Evolutionary conservation across 805 yeast species (phyloP).

Genomic region (Pichia occidentalis): DNA sequence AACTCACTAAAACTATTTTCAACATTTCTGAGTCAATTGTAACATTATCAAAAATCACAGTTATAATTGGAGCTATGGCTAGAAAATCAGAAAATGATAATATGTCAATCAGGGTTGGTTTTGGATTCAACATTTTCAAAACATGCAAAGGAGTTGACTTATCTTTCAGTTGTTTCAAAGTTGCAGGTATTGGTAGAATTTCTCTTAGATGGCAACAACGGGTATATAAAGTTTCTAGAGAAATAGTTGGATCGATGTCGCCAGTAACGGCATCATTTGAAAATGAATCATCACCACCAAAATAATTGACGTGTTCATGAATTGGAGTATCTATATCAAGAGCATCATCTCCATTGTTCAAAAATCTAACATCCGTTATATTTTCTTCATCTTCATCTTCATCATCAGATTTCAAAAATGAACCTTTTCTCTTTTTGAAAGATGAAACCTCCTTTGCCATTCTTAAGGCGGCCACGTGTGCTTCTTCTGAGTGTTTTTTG

Average conservation of each 20-base stretch:
- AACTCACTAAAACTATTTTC: constrained; percentile 39
- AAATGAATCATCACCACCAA: constrained; percentile 17
- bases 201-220: constrained; percentile 45
- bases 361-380: constrained; percentile 6
- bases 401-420: constrained; percentile 18
- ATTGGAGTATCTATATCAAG: constrained; percentile 65
- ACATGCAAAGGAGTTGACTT: constrained; percentile 48
- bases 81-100: constrained; percentile 52
- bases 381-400: constrained; percentile 22
- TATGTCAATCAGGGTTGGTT: constrained; percentile 51
- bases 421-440: constrained; percentile 31
- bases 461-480: constrained; percentile 63
- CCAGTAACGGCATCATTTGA: constrained; percentile 5
- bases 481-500: constrained; percentile 68
- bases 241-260: constrained; percentile 15
- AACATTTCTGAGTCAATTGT: constrained; percentile 49
- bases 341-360: constrained; percentile 5
- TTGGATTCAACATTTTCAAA: constrained; percentile 49
- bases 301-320: constrained; percentile 39
- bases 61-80: constrained; percentile 48
- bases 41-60: constrained; percentile 53
- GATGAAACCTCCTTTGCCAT: constrained; percentile 59
- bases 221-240: constrained; percentile 45
- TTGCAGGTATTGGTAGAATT: constrained; percentile 44
- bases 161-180: constrained; percentile 46